Conservation (phyloP, 805 yeast genomes). For the Starmerella stigmatis region DNA sequence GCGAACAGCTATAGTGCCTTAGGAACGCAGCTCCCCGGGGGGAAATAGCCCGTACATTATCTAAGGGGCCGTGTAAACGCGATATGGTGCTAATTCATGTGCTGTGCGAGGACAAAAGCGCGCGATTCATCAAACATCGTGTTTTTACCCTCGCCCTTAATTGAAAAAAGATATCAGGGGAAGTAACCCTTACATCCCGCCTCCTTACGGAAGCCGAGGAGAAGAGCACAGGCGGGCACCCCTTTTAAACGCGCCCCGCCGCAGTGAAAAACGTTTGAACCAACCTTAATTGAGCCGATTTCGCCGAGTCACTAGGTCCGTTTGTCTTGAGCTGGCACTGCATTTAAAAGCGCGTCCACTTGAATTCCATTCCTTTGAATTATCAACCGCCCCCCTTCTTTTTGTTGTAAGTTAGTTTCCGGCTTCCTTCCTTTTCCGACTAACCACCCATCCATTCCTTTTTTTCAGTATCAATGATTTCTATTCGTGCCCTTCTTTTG, state of each 20-base stretch:
- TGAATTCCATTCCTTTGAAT: background rate
- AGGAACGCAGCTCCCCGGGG: no score
- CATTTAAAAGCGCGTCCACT: background rate
- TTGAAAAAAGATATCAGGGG: slow-evolving; percentile 1
- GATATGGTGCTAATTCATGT: background rate
- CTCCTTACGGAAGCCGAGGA: slow-evolving; percentile 1
- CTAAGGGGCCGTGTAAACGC: background rate
- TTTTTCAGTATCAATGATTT: background rate
- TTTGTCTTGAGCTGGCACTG: background rate
- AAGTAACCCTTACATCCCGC: background rate
- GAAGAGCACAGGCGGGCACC: background rate
- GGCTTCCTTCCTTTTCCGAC: background rate
- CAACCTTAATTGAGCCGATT: background rate
- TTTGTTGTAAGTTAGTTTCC: no score
- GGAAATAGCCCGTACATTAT: background rate
- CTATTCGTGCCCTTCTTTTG: slow-evolving; percentile 34
- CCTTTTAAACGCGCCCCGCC: background rate
- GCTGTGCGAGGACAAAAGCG: background rate
- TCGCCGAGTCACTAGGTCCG: background rate
- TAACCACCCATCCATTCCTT: slow-evolving; percentile 1
- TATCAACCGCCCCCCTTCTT: background rate
- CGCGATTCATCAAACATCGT: background rate
- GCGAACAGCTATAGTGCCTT: background rate
- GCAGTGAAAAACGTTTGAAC: background rate
- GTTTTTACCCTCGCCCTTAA: slow-evolving; percentile 3